Evolutionary conservation across 768 basidiomycete species (phyloP).

Genomic region (Tylopilus balloui): DNA sequence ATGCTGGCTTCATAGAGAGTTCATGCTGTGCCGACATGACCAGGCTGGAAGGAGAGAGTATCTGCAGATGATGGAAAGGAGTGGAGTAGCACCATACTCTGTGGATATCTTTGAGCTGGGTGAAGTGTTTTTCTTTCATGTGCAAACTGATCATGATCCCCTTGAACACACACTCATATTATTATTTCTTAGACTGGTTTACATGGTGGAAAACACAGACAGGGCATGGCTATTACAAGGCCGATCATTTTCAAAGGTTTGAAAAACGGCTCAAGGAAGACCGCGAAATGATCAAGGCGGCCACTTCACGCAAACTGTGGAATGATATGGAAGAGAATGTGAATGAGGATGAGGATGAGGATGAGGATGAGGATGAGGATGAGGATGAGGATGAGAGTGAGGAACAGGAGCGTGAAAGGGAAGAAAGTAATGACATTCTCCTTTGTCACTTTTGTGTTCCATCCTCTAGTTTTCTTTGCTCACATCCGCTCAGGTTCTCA

Average conservation of each 20-base stretch:
- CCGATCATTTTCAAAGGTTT: neutral
- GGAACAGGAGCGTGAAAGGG: too few species aligned
- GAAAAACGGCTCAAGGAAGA: neutral
- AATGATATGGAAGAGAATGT: neutral
- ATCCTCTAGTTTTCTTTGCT: too few species aligned
- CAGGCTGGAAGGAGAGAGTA: neutral
- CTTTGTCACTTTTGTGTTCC: too few species aligned
- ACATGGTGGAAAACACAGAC: neutral
- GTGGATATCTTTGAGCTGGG: neutral
- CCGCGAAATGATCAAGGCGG: neutral
- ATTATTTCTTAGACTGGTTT: neutral
- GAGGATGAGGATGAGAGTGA: too few species aligned
- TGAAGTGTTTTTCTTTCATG: neutral
- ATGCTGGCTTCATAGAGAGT: constrained; percentile 9
- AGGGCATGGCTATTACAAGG: neutral
- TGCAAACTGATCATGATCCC: neutral
- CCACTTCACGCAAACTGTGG: neutral
- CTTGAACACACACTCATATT: neutral
- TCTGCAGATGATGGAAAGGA: neutral
- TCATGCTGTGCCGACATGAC: constrained; percentile 5
- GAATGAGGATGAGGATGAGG: too few species aligned
- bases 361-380: too few species aligned
- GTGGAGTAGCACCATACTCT: neutral
- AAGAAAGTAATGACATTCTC: neutral
- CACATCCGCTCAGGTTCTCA: too few species aligned